Conservation (phyloP, 495 filamentous ascomycete genomes). For the Xylaria scruposa region DNA sequence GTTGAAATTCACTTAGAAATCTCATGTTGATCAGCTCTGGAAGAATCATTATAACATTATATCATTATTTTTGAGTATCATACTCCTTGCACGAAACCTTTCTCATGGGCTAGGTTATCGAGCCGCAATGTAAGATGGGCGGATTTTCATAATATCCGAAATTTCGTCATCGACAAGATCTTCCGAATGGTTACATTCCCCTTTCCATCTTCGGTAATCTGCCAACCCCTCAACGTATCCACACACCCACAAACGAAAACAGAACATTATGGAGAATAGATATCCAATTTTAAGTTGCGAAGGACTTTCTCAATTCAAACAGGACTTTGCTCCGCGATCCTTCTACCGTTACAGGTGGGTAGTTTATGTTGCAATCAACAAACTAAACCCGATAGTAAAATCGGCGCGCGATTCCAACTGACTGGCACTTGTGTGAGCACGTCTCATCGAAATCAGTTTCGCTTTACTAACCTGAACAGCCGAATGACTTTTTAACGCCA, state of each 20-base stretch:
- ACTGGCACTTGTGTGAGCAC: slow-evolving; percentile 6
- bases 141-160: not conserved
- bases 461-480: slow-evolving; percentile 7
- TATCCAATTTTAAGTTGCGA: not conserved
- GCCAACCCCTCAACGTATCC: not conserved
- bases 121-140: not conserved
- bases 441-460: not conserved
- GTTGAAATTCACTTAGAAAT: too few relatives aligned
- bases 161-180: not conserved
- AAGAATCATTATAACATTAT: not conserved
- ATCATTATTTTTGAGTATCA: not conserved
- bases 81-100: too few relatives aligned
- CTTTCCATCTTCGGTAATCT: not conserved
- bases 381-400: not conserved
- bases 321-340: not conserved
- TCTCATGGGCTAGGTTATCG: not conserved
- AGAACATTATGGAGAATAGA: not conserved
- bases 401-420: not conserved
- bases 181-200: not conserved
- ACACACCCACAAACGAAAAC: not conserved
- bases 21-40: not conserved
- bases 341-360: not conserved
- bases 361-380: not conserved
- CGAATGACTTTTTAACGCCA: slow-evolving; percentile 20
- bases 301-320: not conserved